These are phyloP conservation scores for Akebia trifoliata DNA, from an alignment of 164 flowering plant species.

Conservation along the genomic window DNA sequence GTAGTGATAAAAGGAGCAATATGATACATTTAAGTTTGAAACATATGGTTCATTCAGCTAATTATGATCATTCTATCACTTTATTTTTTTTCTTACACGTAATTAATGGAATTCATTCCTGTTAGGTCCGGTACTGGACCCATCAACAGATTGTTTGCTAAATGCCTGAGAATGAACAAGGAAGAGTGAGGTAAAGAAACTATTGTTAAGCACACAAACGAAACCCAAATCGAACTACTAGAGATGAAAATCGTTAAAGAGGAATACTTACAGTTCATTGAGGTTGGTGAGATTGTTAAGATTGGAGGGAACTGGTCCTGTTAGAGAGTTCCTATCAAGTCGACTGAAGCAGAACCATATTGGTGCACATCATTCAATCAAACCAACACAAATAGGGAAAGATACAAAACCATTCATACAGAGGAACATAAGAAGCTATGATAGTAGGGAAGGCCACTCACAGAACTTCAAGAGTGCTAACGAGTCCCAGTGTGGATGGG, in stretches of 20 bases:
- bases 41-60: constrained; percentile 1
- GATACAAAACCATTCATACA: too few relatives aligned
- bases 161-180: constrained; percentile 44
- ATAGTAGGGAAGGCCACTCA: constrained; percentile 57
- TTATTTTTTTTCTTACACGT: constrained; percentile 52
- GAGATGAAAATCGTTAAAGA: too few relatives aligned
- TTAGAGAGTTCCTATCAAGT: constrained; percentile 64
- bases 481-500: constrained; percentile 58
- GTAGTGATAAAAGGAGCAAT: background rate
- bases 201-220: background rate
- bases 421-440: too few relatives aligned
- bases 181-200: background rate
- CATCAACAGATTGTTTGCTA: constrained; percentile 56
- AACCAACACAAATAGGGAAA: background rate
- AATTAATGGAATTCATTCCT: constrained; percentile 61
- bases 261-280: constrained; percentile 66
- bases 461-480: constrained; percentile 90
- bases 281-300: constrained; percentile 57
- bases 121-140: constrained; percentile 68
- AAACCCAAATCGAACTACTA: background rate
- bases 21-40: background rate
- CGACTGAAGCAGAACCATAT: constrained; percentile 51
- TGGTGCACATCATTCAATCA: background rate
- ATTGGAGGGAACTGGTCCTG: constrained; percentile 54
- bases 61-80: too few relatives aligned